Percentiles rank a stretch among this genome's conserved stretches.
These are phyloP conservation scores for Sphaerulina vaccinii DNA, from an alignment of 2,329 filamentous ascomycete species.

Conservation along the genomic window DNA sequence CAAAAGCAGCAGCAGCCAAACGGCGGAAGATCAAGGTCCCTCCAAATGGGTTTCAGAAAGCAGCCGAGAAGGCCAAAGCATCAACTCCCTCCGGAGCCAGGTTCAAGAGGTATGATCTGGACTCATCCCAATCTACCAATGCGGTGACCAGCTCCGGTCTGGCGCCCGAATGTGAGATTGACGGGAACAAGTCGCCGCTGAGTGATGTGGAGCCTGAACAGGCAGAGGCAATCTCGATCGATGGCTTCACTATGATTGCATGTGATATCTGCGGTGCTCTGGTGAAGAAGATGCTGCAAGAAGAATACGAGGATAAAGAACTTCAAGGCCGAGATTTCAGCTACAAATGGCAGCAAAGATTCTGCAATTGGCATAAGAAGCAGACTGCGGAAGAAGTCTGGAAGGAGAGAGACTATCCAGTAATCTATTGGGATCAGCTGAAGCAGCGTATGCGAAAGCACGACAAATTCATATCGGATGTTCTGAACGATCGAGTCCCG, in stretches of 20 bases:
- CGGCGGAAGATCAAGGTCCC: background rate
- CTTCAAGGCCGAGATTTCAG: slow-evolving; percentile 26
- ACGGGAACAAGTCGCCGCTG: slow-evolving; percentile 2
- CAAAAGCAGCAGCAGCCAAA: background rate
- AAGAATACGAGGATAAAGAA: slow-evolving; percentile 35
- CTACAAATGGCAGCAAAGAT: slow-evolving; percentile 36
- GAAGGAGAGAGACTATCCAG: slow-evolving; percentile 34
- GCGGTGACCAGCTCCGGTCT: background rate
- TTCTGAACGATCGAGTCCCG: slow-evolving; percentile 28
- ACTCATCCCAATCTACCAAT: background rate
- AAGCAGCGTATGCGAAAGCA: slow-evolving; percentile 30
- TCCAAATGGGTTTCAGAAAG: background rate
- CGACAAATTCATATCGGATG: slow-evolving; percentile 24
- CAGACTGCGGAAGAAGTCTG: slow-evolving; percentile 32
- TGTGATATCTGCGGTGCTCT: slow-evolving; percentile 31
- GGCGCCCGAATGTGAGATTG: background rate
- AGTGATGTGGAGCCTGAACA: slow-evolving; percentile 15
- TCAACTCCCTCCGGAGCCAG: background rate
- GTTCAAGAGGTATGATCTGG: background rate
- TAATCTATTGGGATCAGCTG: slow-evolving; percentile 36
- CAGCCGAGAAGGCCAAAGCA: background rate
- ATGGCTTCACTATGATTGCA: slow-evolving; percentile 8
- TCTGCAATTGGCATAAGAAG: slow-evolving; percentile 36
- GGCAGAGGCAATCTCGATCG: slow-evolving; percentile 7
- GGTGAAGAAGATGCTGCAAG: slow-evolving; percentile 25